A percentile compares a stretch with the other conserved stretches of the same genome.
Evolutionary conservation across 176 grass and related monocot species (phyloP).

Genomic region (Zizania latifolia): DNA sequence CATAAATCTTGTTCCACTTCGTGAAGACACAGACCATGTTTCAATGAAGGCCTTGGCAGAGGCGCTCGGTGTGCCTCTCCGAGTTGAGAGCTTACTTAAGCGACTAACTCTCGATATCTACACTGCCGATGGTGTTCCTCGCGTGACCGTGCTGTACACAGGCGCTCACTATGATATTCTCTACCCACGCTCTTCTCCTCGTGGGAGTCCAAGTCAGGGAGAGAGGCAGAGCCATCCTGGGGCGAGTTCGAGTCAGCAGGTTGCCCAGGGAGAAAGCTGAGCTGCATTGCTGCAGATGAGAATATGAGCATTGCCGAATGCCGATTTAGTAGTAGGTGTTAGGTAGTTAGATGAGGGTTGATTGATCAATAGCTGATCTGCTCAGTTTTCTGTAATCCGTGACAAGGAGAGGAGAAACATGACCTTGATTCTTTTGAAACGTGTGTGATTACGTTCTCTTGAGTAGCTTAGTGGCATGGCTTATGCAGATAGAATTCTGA

Average conservation of each 20-base stretch:
- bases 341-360: no score
- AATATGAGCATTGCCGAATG: no score
- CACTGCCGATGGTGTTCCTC: neutral
- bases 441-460: neutral
- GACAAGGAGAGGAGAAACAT: neutral
- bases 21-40: slow-evolving; percentile 7
- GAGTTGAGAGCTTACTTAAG: slow-evolving; percentile 14
- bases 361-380: neutral
- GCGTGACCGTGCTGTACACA: slow-evolving; percentile 20
- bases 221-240: no score
- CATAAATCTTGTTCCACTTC: neutral
- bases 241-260: neutral
- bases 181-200: slow-evolving; percentile 4
- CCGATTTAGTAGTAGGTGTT: no score
- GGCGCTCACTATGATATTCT: slow-evolving; percentile 26
- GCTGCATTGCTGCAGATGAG: no score
- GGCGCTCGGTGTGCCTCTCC: slow-evolving; percentile 15
- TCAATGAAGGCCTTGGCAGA: slow-evolving; percentile 3
- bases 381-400: neutral
- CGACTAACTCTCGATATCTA: neutral
- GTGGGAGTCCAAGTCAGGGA: neutral
- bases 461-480: no score
- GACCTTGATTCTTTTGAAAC: neutral
- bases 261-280: neutral
- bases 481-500: no score